Base-by-base conservation (phyloP, 2,329 filamentous ascomycete genomes). In the Fusarium globosum region DNA sequence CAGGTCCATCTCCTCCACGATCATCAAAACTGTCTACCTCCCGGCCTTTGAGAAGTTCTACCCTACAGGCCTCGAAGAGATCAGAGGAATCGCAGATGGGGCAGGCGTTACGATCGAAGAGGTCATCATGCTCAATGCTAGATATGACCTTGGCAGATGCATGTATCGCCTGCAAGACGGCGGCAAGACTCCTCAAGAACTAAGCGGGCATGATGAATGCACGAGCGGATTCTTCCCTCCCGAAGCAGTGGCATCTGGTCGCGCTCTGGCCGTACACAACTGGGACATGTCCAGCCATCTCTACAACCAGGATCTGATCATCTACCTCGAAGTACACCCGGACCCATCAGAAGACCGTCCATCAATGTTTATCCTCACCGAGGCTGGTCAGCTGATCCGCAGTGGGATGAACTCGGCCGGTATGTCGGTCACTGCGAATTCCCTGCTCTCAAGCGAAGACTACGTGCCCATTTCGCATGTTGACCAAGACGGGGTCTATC, bases 251-350 rank as follows among this genome's bases (percentile, higher is more conserved):
- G 20, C 35, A 7, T 55, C 51, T 18, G 35, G 35, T 11, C 51
- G 8, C 3, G 14, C 51, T 41, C 1, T 41, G 7, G 51, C 51
- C 2, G 51, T 55, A 15, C 51, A 55, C 2, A 55, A 55, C 2
- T 55, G 51, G 51, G 51, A 55, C 20, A 55, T 55, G 51, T 55
- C 51, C 0, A 55, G 35, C 20, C 51, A 55, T 30, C 51, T 55
- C 0, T 55, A 55, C 2, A 41, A 41, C 11, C 51, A 55, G 4
- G 35, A 41, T 2, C 35, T 55, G 2, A 41, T 55, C 10, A 55
- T 55, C 35, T 55, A 55, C 4, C 51, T 55, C 1, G 35, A 55
- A n/a, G 23, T 55, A 1, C 51, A 55, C 11, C 51, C 51, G 2
- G 23, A 55, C 15, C 23, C 35, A 2, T 41, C 51, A 0, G 51